Percentiles rank a stretch among this genome's conserved stretches.
Conservation (phyloP, 306 rosid genomes). For the Albizia julibrissin region DNA sequence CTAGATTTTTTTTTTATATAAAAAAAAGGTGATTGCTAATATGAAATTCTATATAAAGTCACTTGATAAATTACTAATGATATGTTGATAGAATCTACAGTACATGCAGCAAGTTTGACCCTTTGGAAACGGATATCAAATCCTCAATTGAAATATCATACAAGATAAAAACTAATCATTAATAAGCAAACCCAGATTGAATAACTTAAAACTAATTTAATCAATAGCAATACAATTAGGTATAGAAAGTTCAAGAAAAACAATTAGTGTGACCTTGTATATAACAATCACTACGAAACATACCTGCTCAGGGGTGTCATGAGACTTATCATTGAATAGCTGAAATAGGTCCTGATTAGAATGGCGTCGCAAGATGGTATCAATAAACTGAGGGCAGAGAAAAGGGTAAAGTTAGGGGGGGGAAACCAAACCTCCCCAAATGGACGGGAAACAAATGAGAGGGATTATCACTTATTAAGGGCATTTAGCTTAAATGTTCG, state of each 20-base stretch:
- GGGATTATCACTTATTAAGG: not conserved
- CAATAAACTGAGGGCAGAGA: constrained; percentile 49
- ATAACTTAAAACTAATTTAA: constrained; percentile 7
- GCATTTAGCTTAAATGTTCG: not conserved
- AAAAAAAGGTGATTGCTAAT: not conserved
- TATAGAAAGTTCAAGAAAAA: not conserved
- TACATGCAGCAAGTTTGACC: not conserved
- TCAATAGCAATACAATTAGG: constrained; percentile 16
- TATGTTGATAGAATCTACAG: not conserved
- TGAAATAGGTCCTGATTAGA: constrained; percentile 49
- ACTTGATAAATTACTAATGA: constrained; percentile 4
- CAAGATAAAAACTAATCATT: not conserved
- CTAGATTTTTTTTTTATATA: no score
- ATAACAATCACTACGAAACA: constrained; percentile 22
- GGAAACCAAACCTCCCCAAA: not conserved
- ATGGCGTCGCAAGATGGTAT: constrained; percentile 52
- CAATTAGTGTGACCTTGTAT: not conserved
- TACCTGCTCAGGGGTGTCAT: constrained; percentile 74
- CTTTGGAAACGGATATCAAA: not conserved
- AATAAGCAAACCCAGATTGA: constrained; percentile 6
- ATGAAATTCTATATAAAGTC: constrained; percentile 14
- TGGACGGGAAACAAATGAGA: not conserved
- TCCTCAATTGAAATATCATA: not conserved
- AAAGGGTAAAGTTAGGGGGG: not conserved
- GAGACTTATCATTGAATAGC: constrained; percentile 39